Evolutionary conservation across 176 grass and related monocot genomes (phyloP).

Genomic region (Phyllostachys edulis): DNA sequence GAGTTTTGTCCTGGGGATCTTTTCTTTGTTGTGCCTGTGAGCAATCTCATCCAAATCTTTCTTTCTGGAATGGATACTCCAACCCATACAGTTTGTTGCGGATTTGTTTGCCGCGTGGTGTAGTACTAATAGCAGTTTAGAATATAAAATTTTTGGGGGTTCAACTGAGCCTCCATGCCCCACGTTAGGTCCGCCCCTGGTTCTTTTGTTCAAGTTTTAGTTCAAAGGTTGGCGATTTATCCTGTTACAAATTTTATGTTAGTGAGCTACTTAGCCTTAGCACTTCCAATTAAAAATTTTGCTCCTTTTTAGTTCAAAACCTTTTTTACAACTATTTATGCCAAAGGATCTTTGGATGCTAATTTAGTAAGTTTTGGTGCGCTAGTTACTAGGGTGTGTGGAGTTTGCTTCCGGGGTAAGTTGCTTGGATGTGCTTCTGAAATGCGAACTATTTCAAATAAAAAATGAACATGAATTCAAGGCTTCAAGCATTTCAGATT

Average conservation of each 20-base stretch:
- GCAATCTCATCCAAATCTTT: no score
- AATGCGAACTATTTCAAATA: background rate
- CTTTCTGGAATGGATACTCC: no score
- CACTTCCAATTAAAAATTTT: background rate
- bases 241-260: background rate
- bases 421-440: background rate
- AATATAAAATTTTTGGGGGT: no score
- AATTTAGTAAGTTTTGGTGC: background rate
- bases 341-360: background rate
- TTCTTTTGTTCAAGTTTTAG: background rate
- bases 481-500: background rate
- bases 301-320: background rate
- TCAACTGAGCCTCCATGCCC: no score
- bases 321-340: background rate
- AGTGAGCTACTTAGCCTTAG: background rate
- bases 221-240: constrained; percentile 4
- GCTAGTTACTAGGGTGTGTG: background rate
- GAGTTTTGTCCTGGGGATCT: no score
- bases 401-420: background rate
- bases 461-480: background rate
- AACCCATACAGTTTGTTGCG: no score
- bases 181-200: background rate
- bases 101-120: no score
- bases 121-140: no score
- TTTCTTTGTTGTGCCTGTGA: no score